Conservation (phyloP, 1,284 basidiomycete genomes). For the Mycosarcoma maydis region DNA sequence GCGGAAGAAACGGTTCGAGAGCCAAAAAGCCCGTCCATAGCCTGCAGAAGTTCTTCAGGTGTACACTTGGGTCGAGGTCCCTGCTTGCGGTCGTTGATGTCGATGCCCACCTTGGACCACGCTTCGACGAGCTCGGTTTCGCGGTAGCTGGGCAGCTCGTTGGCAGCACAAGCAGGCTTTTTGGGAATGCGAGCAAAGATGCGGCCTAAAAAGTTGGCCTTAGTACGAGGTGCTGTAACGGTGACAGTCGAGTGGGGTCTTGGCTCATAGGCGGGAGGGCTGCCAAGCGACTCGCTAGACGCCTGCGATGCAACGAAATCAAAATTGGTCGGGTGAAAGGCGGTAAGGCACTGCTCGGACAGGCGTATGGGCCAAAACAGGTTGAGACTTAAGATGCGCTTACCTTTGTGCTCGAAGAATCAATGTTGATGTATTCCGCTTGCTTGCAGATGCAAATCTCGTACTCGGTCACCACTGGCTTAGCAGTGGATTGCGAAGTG, state of each 20-base stretch:
- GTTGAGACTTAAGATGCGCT: not conserved
- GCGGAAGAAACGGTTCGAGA: constrained; percentile 4
- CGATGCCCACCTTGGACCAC: constrained; percentile 43
- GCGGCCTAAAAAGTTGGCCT: constrained; percentile 21
- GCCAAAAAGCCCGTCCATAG: constrained; percentile 40
- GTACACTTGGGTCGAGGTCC: constrained; percentile 42
- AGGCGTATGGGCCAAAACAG: not conserved
- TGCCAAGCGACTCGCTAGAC: constrained; percentile 6
- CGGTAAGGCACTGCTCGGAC: not conserved
- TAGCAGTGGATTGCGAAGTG: not conserved
- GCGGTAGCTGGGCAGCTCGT: constrained; percentile 33
- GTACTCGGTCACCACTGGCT: constrained; percentile 10
- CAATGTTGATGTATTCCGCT: constrained; percentile 8
- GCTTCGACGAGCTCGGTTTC: constrained; percentile 27
- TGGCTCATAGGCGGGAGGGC: constrained; percentile 23
- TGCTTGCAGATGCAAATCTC: constrained; percentile 13
- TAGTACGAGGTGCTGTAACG: not conserved
- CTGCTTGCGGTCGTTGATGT: constrained; percentile 37
- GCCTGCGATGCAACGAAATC: constrained; percentile 1
- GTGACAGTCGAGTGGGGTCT: not conserved
- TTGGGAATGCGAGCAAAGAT: constrained; percentile 27
- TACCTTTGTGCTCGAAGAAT: constrained; percentile 13
- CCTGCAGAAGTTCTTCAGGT: constrained; percentile 23
- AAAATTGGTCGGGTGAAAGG: constrained; percentile 4
- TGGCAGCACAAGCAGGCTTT: not conserved